Conservation (phyloP, 495 filamentous ascomycete species). For the Tuber melanosporum region DNA sequence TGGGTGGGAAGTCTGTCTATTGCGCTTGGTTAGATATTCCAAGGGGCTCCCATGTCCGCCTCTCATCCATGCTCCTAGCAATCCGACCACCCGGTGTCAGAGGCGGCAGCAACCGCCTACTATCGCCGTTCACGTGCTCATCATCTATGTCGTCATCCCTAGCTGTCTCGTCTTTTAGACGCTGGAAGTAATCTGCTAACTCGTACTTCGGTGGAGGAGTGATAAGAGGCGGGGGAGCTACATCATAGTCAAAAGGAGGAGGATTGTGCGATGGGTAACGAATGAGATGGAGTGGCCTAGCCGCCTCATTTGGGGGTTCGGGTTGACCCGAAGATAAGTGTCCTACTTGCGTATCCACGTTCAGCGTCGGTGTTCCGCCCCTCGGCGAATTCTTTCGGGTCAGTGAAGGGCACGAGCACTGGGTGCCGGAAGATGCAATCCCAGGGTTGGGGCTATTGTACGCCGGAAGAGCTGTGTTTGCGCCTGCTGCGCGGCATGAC, state of each 20-base stretch:
- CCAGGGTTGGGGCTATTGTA: conserved; percentile 62
- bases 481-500: conserved; percentile 84
- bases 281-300: conserved; percentile 79
- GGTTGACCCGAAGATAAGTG: conserved; percentile 19
- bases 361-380: conserved; percentile 74
- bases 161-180: conserved; percentile 56
- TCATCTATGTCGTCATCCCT: conserved; percentile 49
- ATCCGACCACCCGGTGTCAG: conserved; percentile 63
- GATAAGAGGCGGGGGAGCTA: conserved; percentile 60
- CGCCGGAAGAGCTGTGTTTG: conserved; percentile 80
- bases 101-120: conserved; percentile 58
- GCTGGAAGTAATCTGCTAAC: conserved; percentile 84
- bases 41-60: conserved; percentile 45
- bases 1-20: not conserved
- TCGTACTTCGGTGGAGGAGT: conserved; percentile 74
- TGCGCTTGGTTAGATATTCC: conserved; percentile 12
- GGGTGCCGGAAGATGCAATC: conserved; percentile 42
- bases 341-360: conserved; percentile 33
- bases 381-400: conserved; percentile 51
- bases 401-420: conserved; percentile 17
- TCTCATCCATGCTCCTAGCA: conserved; percentile 60
- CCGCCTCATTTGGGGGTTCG: conserved; percentile 16
- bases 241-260: conserved; percentile 80
- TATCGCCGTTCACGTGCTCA: conserved; percentile 43
- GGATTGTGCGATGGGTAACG: conserved; percentile 85